Percentiles rank a stretch among this genome's conserved stretches.
Conservation (phyloP, 495 filamentous ascomycete genomes). For the Aspergillus biplanus region DNA sequence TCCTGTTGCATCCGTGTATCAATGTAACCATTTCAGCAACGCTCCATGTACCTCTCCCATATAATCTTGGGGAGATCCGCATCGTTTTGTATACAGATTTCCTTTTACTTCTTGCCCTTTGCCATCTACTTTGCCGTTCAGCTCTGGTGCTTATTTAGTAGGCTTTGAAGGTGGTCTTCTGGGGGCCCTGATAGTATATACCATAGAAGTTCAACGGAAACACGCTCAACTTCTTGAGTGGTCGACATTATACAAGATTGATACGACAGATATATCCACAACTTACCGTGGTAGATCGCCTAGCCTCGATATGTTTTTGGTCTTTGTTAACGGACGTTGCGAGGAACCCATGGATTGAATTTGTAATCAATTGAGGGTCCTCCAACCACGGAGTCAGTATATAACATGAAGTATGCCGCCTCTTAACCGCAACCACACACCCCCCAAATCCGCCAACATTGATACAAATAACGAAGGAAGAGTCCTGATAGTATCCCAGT, state of each 20-base stretch:
- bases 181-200: neutral
- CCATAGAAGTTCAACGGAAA: neutral
- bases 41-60: constrained; percentile 7
- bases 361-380: neutral
- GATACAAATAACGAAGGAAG: too few relatives aligned
- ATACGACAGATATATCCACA: neutral
- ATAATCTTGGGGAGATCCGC: constrained; percentile 24
- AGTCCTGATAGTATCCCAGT: too few relatives aligned
- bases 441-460: too few relatives aligned
- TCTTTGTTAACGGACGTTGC: neutral
- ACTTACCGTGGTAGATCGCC: neutral
- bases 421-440: too few relatives aligned
- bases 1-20: constrained; percentile 23
- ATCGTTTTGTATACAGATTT: constrained; percentile 24
- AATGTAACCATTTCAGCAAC: constrained; percentile 23
- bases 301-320: neutral
- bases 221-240: neutral
- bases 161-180: neutral
- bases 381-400: neutral
- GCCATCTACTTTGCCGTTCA: neutral
- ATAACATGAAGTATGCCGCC: neutral
- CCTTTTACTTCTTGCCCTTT: constrained; percentile 31
- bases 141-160: neutral
- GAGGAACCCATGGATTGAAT: neutral
- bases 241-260: neutral